phyloP scores from a whole-genome alignment of 139 green algal genomes.

The Spirogloea muscicola region DNA sequence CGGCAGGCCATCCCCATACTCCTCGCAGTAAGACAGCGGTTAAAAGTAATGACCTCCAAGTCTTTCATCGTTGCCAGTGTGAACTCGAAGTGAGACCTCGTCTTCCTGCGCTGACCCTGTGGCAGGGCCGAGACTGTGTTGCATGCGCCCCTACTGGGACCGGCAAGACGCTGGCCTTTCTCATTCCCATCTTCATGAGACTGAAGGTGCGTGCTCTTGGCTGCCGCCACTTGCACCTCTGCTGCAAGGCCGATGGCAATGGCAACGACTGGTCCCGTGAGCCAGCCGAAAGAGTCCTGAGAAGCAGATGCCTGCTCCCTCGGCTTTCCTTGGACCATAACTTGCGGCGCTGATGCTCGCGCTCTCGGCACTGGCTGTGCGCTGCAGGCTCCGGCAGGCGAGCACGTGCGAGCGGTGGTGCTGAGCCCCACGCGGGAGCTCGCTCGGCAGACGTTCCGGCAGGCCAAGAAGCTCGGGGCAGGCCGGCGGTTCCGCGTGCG shows the following conservation, averaged over 20 bases:
- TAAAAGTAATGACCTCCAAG: neutral
- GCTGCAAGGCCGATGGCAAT: no score
- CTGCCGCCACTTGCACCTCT: neutral
- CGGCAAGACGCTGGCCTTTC: slow-evolving; percentile 84
- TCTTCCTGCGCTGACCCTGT: neutral
- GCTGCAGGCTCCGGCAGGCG: neutral
- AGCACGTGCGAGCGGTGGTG: slow-evolving; percentile 58
- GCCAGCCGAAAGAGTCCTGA: neutral
- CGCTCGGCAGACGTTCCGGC: slow-evolving; percentile 68
- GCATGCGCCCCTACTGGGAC: slow-evolving; percentile 72
- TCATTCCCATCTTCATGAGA: slow-evolving; percentile 64
- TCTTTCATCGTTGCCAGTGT: neutral
- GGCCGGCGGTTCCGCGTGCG: slow-evolving; percentile 18
- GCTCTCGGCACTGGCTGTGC: neutral
- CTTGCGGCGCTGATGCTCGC: neutral
- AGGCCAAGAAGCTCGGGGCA: slow-evolving; percentile 69
- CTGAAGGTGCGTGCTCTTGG: slow-evolving; percentile 33
- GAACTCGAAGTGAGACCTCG: neutral
- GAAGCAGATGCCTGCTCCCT: neutral
- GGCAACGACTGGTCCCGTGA: neutral
- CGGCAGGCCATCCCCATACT: slow-evolving; percentile 79
- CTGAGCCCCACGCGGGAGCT: slow-evolving; percentile 84
- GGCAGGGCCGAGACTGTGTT: slow-evolving; percentile 38
- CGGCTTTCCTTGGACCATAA: neutral
- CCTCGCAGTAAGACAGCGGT: slow-evolving; percentile 38